Evolutionary conservation across 306 rosid genomes (phyloP), one percentile per base, ranked within the genome.

Genomic region (Casuarina cunninghamiana): DNA sequence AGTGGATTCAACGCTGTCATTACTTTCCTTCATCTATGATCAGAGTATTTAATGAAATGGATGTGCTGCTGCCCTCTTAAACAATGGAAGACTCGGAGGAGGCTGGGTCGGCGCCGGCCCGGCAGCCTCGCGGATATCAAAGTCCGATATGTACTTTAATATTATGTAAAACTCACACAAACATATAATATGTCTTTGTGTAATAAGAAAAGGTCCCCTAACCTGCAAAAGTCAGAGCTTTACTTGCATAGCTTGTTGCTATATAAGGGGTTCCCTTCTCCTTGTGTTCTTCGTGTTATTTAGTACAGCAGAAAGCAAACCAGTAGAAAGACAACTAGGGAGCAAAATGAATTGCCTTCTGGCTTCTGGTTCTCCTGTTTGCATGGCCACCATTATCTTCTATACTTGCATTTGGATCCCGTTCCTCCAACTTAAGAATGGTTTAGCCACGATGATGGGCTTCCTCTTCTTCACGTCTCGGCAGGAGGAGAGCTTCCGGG

Each of bases 31-130:
- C 44, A 3, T 61, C 42, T 10, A 10, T 65, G 60, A 58, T 2
- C 6, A 32, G 48, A 26, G 19, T 26, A 43, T 16, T 45, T 5
- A 26, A 35, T 48, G 45, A 12, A 38, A 49, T 60, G 46, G 44
- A 55, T 66, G 35, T 42, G 7, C 13, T 26, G 48, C 54, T 70
- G 32, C 32, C 55, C 55, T 63, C 73, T 3, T 62, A 7, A 39
- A 48, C 66, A 17, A 39, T 38, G 38, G 5, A 71, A 39, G 50
- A 66, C 53, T 35, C 42, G 15, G 54, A 53, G 71, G n/a, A 73
- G 73, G 82, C 86, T 88, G 92, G 89, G 90, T 88, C 80, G 89
- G 94, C 86, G 77, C 94, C 91, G 89, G 84, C 93, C 92, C 84
- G 35, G 73, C 80, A 72, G 60, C 65, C 67, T 62, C 69, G 74